Base-by-base conservation (phyloP, 2,329 filamentous ascomycete genomes). In the Ceratocystis ficicola region DNA sequence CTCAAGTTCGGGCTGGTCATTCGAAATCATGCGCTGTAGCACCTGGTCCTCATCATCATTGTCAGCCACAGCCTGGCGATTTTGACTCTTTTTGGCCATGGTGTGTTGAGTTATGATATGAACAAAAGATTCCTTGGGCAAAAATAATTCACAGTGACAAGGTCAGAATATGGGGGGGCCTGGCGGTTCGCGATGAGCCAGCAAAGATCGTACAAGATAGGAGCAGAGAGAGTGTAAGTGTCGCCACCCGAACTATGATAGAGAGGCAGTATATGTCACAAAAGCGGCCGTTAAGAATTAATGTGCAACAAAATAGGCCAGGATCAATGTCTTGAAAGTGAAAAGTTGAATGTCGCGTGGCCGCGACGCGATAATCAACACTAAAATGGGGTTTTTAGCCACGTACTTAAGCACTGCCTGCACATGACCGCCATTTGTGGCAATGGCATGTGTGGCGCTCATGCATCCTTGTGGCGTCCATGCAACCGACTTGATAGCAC, bases 31-130 rank as follows among this genome's bases (percentile, higher is more conserved):
- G 30, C 30, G 44, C 25, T 61, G 48, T 8, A 62, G 20, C 6
- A 8, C 7, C 55, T 50, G 55, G n/a, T 62, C 44, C 32, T 32
- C 32, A 36, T 65, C 55, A 3, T 61, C 55, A 20, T 65, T 57
- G 5, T 61, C 36, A 10, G 10, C 25, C 28, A 48, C 8, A 17
- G 30, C 41, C 22, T 55, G 50, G 15, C n/a, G 25, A 41, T 65
- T 44, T 44, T 25, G 32, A n/a, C 25, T 22, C 10, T 50, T 61
- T 15, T 44, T 4, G 12, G 28, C 28, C 55, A 59, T 59, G 30
- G 20, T 59, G 6, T 22, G 15, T 4, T 22, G 10, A n/a, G 32
- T 59, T 28, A 8, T 30, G 55, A 36, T 59, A 36, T 59, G 17
- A 36, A 59, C 15, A 20, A 32, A 28, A 36, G 1, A 17, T 15